Base-by-base conservation (phyloP, 129 eudicot genomes). In the Flaveria sonorensis region DNA sequence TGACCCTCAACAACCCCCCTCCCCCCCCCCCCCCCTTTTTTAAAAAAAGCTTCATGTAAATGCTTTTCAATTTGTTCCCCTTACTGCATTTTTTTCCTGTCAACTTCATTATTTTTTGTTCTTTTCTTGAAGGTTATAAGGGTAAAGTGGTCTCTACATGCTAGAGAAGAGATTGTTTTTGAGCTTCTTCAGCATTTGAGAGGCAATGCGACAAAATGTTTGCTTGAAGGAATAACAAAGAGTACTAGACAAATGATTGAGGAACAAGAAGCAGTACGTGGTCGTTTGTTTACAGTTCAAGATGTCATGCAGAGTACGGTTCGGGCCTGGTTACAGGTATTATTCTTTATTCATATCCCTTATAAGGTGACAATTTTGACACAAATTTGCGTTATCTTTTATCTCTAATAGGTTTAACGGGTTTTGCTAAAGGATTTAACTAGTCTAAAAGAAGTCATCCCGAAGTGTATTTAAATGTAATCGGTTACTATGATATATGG, bases 191-290 rank as follows among this genome's bases (percentile, higher is more conserved):
- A 89, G 79, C 98, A 91, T 77, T 74, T 93, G 68, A 89, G 86
- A 79, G 97, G 98, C 14, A 84, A 84, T 51, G 80, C 86, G 36
- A 77, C 96, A 36, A 87, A 80, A 66, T 43, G 4, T 59, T 75
- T 91, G 19, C 85, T 93, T 28, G 98, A 93, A 48, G 92, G 96
- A 71, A 65, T 91, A 53, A 87, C 86, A 64, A 93, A 86, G 85
- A 91, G 96, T 80, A 89, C 96, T 0, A 75, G 98, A 64, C 93
- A 89, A 78, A 93, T 93, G 98, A 87, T 93, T 60, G 97, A 83
- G 51, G 98, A 93, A 73, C 98, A 93, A 87, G 98, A 93, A 87
- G 98, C 97, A 19, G 97, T 87, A 72, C 93, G 98, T 51, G 98
- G 89, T 52, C 97, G 98, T 76, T 81, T 93, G 64, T 93, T 93